These are phyloP conservation scores for Cardamine occulta DNA, from an alignment of 345 rosid genomes.

Conservation along the genomic window DNA sequence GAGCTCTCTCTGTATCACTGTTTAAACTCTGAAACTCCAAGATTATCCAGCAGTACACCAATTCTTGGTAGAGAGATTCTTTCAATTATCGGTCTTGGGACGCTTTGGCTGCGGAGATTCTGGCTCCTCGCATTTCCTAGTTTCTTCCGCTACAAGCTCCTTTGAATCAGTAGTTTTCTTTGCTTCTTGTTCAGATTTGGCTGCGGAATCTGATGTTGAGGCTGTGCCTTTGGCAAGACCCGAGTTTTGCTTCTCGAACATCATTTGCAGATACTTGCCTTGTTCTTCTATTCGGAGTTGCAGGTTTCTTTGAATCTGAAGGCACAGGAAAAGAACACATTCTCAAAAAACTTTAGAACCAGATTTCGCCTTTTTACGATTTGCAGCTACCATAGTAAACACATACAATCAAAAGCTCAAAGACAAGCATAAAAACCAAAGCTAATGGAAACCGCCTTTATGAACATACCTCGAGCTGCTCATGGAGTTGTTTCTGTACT, in stretches of 20 bases:
- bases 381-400: neutral
- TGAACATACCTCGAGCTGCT: constrained; percentile 86
- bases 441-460: neutral
- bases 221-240: constrained; percentile 60
- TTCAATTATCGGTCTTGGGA: constrained; percentile 37
- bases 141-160: constrained; percentile 37
- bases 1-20: constrained; percentile 31
- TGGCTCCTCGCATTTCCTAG: constrained; percentile 33
- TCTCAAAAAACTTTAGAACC: neutral
- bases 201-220: constrained; percentile 47
- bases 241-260: constrained; percentile 92
- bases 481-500: constrained; percentile 94
- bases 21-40: constrained; percentile 33
- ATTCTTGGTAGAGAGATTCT: neutral
- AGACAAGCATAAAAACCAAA: neutral
- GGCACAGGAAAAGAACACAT: constrained; percentile 11
- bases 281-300: constrained; percentile 97
- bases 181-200: constrained; percentile 48
- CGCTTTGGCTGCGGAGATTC: constrained; percentile 43
- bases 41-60: constrained; percentile 23
- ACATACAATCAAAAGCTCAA: neutral
- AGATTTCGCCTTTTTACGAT: neutral
- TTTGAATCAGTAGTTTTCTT: constrained; percentile 42
- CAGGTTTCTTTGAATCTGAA: constrained; percentile 86
- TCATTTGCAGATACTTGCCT: constrained; percentile 91